phyloP scores from a whole-genome alignment of 2,329 filamentous ascomycete genomes.

The Claviceps arundinis region DNA sequence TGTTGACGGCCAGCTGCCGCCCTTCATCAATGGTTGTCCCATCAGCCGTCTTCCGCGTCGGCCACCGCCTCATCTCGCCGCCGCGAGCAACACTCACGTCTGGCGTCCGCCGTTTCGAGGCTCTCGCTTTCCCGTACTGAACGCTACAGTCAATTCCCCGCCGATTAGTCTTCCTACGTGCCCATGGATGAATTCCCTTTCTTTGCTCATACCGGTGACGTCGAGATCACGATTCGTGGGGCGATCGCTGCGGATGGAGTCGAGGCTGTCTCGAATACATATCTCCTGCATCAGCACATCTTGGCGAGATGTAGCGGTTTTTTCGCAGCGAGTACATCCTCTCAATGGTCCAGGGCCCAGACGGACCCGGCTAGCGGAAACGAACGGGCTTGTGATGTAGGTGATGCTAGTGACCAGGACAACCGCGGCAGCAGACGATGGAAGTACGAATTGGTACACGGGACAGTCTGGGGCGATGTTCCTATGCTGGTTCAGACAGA shows the following conservation, averaged over 20 bases:
- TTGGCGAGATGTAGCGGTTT: slow-evolving; percentile 84
- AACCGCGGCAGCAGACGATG: slow-evolving; percentile 39
- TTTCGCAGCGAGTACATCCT: slow-evolving; percentile 75
- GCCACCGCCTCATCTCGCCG: not conserved
- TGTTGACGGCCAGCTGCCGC: too few relatives aligned
- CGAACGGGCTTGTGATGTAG: slow-evolving; percentile 32
- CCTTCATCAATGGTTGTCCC: slow-evolving; percentile 19
- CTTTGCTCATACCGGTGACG: slow-evolving; percentile 75
- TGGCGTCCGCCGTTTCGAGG: not conserved
- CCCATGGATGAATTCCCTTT: slow-evolving; percentile 85
- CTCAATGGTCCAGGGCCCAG: slow-evolving; percentile 48
- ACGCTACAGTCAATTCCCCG: slow-evolving; percentile 69
- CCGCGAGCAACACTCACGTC: slow-evolving; percentile 1
- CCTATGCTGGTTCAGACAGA: slow-evolving; percentile 83
- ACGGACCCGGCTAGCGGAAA: slow-evolving; percentile 19
- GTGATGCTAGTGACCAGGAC: not conserved
- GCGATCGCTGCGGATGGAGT: slow-evolving; percentile 36
- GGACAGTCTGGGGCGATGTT: slow-evolving; percentile 56
- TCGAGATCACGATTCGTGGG: slow-evolving; percentile 70
- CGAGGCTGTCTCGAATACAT: slow-evolving; percentile 54
- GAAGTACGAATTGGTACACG: slow-evolving; percentile 79
- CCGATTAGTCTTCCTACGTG: slow-evolving; percentile 54
- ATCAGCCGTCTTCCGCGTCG: slow-evolving; percentile 19
- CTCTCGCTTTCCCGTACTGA: slow-evolving; percentile 35
- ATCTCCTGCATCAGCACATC: slow-evolving; percentile 77